Evolutionary conservation across 179 eudicot genomes (phyloP).

Genomic region (Spinacia oleracea): DNA sequence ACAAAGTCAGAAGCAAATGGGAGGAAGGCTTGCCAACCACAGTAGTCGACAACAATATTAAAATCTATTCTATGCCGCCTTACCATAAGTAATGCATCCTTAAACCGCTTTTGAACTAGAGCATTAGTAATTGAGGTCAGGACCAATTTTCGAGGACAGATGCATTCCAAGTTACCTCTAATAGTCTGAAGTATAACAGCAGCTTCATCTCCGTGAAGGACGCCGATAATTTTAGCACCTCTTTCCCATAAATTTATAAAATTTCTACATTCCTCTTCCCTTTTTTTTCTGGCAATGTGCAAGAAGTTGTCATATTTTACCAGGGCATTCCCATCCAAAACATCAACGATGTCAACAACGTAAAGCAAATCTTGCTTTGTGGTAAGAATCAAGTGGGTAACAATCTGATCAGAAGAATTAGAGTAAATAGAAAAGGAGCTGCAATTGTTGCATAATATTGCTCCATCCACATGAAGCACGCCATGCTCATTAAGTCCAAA

Average conservation of each 20-base stretch:
- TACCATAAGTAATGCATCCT: conserved; percentile 83
- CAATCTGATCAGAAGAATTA: conserved; percentile 50
- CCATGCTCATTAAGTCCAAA: conserved; percentile 80
- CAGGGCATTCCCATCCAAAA: conserved; percentile 56
- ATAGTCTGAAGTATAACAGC: conserved; percentile 74
- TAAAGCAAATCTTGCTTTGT: conserved; percentile 92
- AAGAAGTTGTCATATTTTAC: conserved; percentile 69
- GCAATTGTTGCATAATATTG: conserved; percentile 81
- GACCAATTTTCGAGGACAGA: conserved; percentile 87
- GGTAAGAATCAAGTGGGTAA: conserved; percentile 76
- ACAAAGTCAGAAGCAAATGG: conserved; percentile 75
- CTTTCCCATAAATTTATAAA: conserved; percentile 83
- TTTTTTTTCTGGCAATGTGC: conserved; percentile 56
- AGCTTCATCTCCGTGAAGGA: conserved; percentile 94
- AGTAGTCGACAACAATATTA: conserved; percentile 78
- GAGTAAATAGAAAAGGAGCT: conserved; percentile 77
- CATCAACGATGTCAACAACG: conserved; percentile 69
- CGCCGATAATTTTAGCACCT: conserved; percentile 81
- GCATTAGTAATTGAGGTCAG: conserved; percentile 74
- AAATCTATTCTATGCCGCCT: conserved; percentile 94
- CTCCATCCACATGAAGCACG: conserved; percentile 67
- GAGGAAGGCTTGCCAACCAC: conserved; percentile 80
- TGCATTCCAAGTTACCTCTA: conserved; percentile 92
- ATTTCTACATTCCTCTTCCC: conserved; percentile 56
- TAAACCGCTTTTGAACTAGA: conserved; percentile 59